Conservation (phyloP, 1,139 yeast genomes). For the Hyphopichia burtonii region DNA sequence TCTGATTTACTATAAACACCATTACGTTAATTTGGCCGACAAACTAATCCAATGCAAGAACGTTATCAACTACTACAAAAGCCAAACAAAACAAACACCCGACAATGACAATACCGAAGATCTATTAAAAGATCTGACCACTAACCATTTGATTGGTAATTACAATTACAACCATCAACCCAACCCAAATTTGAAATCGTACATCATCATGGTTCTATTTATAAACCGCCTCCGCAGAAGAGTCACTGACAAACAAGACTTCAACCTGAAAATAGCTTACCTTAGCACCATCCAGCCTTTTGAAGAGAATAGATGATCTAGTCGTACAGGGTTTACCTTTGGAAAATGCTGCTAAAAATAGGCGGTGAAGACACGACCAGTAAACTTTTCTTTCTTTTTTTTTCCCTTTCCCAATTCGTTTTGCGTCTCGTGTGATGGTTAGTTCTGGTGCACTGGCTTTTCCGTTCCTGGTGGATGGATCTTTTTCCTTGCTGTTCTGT, state of each 20-base stretch:
- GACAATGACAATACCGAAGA: background rate
- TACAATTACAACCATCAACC: background rate
- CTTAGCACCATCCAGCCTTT: background rate
- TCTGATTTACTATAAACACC: constrained; percentile 1
- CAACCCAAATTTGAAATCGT: background rate
- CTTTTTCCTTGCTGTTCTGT: no score
- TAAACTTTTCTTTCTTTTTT: background rate
- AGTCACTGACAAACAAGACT: background rate
- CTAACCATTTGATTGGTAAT: background rate
- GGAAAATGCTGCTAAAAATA: background rate
- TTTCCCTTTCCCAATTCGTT: no score
- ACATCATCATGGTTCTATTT: background rate
- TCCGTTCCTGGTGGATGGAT: no score
- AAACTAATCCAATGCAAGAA: background rate
- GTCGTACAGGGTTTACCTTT: no score
- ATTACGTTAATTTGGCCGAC: background rate
- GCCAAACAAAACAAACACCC: background rate
- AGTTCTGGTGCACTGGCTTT: no score
- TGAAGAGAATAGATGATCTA: no score
- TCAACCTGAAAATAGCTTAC: background rate
- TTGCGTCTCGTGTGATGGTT: no score
- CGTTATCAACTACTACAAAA: background rate
- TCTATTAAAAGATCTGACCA: background rate
- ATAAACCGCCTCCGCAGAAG: background rate
- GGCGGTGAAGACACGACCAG: background rate